A percentile compares a stretch with the other conserved stretches of the same genome.
Evolutionary conservation across 2,329 filamentous ascomycete genomes (phyloP).

Genomic region (Berkeleyomyces basicola): DNA sequence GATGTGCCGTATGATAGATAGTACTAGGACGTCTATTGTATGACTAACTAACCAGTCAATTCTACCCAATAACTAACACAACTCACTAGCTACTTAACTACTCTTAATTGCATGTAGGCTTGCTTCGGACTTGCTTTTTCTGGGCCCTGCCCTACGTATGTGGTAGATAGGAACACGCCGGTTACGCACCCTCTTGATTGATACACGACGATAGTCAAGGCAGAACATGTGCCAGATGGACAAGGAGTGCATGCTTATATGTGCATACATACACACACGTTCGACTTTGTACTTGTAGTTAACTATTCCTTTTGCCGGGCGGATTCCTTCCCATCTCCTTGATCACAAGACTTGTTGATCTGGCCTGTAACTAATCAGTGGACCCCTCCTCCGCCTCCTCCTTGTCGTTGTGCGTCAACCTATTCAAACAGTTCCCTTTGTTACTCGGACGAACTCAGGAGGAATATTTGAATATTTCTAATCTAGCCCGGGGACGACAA

Average conservation of each 20-base stretch:
- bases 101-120: neutral
- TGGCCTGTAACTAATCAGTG: neutral
- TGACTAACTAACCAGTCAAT: too few species aligned
- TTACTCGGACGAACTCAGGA: neutral
- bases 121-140: neutral
- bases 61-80: too few species aligned
- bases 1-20: too few species aligned
- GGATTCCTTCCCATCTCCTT: constrained; percentile 1
- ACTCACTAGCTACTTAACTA: too few species aligned
- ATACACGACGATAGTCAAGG: neutral
- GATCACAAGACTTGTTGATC: neutral
- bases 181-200: neutral
- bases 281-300: neutral
- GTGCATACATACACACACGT: neutral
- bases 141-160: neutral
- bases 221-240: neutral
- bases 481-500: neutral
- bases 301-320: neutral
- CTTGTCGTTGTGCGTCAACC: neutral
- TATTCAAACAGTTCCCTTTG: neutral
- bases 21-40: too few species aligned
- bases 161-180: neutral
- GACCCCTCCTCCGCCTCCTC: neutral
- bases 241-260: too few species aligned
- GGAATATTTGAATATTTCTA: neutral